Evolutionary conservation across 164 flowering plant species (phyloP).

Genomic region (Dillenia turbinata): DNA sequence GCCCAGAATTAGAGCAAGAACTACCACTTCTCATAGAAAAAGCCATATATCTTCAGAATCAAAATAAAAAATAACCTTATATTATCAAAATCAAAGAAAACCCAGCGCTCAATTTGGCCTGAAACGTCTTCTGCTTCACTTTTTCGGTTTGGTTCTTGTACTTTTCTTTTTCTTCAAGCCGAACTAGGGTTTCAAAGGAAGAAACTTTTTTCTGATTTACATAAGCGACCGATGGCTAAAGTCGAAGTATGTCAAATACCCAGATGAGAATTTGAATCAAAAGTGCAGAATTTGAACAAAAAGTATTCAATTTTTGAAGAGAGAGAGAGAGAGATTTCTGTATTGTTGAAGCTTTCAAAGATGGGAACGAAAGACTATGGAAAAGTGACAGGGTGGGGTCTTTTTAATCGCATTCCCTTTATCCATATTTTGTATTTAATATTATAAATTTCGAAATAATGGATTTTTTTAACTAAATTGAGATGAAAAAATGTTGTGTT

Average conservation of each 20-base stretch:
- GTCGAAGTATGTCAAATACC: no score
- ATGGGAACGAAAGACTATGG: neutral
- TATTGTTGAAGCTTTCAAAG: neutral
- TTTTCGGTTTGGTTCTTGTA: no score
- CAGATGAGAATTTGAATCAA: slow-evolving; percentile 1
- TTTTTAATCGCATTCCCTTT: neutral
- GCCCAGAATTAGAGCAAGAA: slow-evolving; percentile 25
- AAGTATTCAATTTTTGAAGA: slow-evolving; percentile 4
- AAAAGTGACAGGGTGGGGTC: slow-evolving; percentile 7
- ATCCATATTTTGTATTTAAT: neutral
- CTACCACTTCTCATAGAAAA: slow-evolving; percentile 31
- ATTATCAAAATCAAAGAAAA: no score
- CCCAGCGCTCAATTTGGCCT: no score
- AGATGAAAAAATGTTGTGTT: no score
- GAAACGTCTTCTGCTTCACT: no score
- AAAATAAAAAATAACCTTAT: slow-evolving; percentile 2
- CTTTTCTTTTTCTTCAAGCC: neutral
- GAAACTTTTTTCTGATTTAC: no score
- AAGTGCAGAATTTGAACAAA: slow-evolving; percentile 2
- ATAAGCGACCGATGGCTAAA: no score
- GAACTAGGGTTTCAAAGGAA: no score
- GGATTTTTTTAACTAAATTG: no score
- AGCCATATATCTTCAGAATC: slow-evolving; percentile 26
- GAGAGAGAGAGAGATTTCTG: neutral
- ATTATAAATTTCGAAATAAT: no score